Evolutionary conservation across 2,329 filamentous ascomycete species (phyloP), one percentile per base, ranked within the genome.

Genomic region (Diaporthe australafricana): DNA sequence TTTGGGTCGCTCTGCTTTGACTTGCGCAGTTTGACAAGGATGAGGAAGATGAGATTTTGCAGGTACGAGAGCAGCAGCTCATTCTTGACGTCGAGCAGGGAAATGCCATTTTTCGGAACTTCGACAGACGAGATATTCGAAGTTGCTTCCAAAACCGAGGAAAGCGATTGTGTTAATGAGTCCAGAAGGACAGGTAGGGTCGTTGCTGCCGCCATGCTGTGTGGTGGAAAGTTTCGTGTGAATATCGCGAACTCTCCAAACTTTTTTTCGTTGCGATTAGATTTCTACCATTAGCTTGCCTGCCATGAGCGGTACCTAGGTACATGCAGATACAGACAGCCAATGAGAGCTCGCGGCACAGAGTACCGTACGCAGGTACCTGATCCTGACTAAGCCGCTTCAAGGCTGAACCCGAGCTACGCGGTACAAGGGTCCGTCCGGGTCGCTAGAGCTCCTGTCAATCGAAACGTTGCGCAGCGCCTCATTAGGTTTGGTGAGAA

Each of bases 51-150:
- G 5, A 98, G 90, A 78, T 98, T 97, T 78, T 99, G 96, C 0
- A 99, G 87, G 82, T 99, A 99, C 5, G 96, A 96, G 48, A 99
- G 91, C 22, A 99, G 91, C n/a, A 99, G 88, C 80, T 99, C 96
- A 83, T 97, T 98, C 85, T 99, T 99, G 75, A 94, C 91, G 80
- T 98, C 95, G 78, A 99, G 91, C 1, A 99, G 90, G 0, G 96
- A 98, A 72, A 99, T 96, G 79, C 96, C 96, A 77, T 98, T 91
- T 75, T 92, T 87, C 1, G 93, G 92, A n/a, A 93, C 90, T 62
- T 92, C 85, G 72, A 97, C 88, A 17, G 86, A 81, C n/a, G 87
- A 80, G 22, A 90, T 80, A 62, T 89, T 89, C 0, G 92, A 90
- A 0, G 92, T 87, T 7, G 92, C 90, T 72, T 95, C 90, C 56